Percentiles rank a stretch among this genome's conserved stretches.
These are phyloP conservation scores for Spizellomyces sp. DNA, from an alignment of 192 early-diverging fungal genomes.

Conservation along the genomic window DNA sequence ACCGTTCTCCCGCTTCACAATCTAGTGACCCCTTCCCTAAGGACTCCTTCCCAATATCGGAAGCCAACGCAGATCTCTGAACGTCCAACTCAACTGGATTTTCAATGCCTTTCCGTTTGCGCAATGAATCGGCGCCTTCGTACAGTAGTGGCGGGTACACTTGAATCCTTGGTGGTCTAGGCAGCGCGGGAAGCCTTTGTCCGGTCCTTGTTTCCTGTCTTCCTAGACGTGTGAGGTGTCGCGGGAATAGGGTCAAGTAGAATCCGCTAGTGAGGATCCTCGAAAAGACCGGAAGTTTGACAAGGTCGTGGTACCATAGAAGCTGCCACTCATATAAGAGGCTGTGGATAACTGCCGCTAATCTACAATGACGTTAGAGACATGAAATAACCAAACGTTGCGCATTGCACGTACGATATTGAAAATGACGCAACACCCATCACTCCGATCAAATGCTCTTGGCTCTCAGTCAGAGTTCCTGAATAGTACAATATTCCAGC, in stretches of 20 bases:
- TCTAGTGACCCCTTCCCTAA: too few relatives aligned
- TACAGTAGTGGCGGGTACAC: conserved; percentile 2
- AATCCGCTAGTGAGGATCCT: not conserved
- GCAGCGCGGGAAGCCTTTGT: conserved; percentile 6
- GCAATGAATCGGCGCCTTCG: not conserved
- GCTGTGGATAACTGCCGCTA: conserved; percentile 8
- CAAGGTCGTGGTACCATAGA: conserved; percentile 10
- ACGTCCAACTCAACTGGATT: too few relatives aligned
- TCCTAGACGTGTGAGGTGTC: conserved; percentile 13
- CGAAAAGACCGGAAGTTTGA: not conserved
- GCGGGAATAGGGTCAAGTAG: conserved; percentile 14
- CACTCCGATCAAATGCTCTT: not conserved
- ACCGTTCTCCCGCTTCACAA: too few relatives aligned
- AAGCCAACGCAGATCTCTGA: too few relatives aligned
- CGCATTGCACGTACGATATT: conserved; percentile 4
- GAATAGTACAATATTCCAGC: conserved; percentile 24
- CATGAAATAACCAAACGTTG: not conserved
- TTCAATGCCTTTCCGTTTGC: too few relatives aligned
- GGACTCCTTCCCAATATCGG: too few relatives aligned
- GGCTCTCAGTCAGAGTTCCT: not conserved
- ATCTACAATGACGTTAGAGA: not conserved
- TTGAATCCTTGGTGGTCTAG: not conserved
- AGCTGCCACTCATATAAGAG: conserved; percentile 30
- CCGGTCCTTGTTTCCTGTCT: not conserved
- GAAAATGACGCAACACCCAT: not conserved